phyloP scores from a whole-genome alignment of 1,284 basidiomycete species.

The Irpex sp. region DNA sequence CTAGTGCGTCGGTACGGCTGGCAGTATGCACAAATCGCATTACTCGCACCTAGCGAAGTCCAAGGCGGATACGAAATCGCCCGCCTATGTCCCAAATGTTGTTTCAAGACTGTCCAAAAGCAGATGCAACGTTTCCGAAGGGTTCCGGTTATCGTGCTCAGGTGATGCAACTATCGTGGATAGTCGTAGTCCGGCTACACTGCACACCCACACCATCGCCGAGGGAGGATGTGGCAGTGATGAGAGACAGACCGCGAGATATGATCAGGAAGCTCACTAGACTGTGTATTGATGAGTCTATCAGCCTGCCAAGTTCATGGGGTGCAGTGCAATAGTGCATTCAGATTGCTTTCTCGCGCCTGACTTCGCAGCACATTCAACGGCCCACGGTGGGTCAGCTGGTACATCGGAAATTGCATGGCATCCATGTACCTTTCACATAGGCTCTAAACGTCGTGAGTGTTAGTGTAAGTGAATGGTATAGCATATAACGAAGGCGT shows the following conservation, averaged over 20 bases:
- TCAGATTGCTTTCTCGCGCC: not conserved
- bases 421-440: not conserved
- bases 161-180: slow-evolving; percentile 1
- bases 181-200: not conserved
- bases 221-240: not conserved
- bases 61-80: not conserved
- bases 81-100: not conserved
- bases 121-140: slow-evolving; percentile 1
- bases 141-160: slow-evolving; percentile 4
- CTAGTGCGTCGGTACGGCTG: not conserved
- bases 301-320: not conserved
- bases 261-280: not conserved
- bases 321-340: not conserved
- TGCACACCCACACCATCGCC: not conserved
- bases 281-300: not conserved
- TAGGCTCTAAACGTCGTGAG: not conserved
- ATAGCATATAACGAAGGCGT: not conserved
- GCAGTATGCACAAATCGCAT: too few species aligned
- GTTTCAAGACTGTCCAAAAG: not conserved
- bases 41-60: not conserved
- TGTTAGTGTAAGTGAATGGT: not conserved
- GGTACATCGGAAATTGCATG: not conserved
- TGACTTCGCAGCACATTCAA: not conserved
- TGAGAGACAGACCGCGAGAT: not conserved
- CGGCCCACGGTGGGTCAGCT: not conserved